Conservation (phyloP, 2,329 filamentous ascomycete genomes). For the Penicillium fuscoglaucum region DNA sequence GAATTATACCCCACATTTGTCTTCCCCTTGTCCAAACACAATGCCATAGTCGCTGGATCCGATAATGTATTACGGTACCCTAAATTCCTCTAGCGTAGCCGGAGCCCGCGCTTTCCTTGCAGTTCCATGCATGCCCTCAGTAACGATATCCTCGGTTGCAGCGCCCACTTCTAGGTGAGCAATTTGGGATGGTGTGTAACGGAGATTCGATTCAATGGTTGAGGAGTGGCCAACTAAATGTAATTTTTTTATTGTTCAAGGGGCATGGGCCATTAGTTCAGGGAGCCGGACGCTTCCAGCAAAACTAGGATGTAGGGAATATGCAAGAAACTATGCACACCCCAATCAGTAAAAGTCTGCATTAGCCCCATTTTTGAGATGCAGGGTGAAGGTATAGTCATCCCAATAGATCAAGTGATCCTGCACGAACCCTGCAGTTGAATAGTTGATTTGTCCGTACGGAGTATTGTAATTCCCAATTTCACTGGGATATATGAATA, state of each 20-base stretch:
- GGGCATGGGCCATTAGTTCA: background rate
- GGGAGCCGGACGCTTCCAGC: background rate
- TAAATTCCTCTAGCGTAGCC: constrained; percentile 29
- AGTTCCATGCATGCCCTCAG: constrained; percentile 24
- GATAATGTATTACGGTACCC: constrained; percentile 22
- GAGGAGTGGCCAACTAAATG: background rate
- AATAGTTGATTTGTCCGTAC: constrained; percentile 47
- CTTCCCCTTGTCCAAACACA: constrained; percentile 24
- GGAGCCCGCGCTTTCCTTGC: constrained; percentile 29
- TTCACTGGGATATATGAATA: background rate
- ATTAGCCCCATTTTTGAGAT: background rate
- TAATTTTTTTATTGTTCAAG: background rate
- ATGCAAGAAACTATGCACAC: background rate
- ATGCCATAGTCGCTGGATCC: constrained; percentile 21
- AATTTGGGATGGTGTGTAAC: background rate
- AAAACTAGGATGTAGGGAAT: background rate
- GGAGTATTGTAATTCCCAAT: background rate
- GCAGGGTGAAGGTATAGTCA: background rate
- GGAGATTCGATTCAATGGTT: background rate
- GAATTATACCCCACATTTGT: constrained; percentile 19
- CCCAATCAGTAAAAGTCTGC: background rate
- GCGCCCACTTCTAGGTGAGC: background rate
- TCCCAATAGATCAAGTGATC: background rate
- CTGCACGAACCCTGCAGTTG: constrained; percentile 33
- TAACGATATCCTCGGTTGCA: constrained; percentile 1